phyloP scores from a whole-genome alignment of 176 grass and related monocot species.

The Zea mays region DNA sequence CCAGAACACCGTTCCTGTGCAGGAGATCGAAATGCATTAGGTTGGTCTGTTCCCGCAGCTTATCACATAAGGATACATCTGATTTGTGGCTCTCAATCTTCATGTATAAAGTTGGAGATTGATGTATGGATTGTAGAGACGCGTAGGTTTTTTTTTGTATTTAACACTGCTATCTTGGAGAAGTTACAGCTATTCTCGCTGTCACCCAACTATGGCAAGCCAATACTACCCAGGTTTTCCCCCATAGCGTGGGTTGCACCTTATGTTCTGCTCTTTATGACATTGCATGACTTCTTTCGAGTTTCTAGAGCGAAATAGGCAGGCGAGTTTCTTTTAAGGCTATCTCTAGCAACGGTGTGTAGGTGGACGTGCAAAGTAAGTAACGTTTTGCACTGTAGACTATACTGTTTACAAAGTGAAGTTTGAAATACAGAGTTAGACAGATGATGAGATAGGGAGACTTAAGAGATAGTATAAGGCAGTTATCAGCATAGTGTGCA shows the following conservation, averaged over 20 bases:
- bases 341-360: too few relatives aligned
- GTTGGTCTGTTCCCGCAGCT: neutral
- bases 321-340: neutral
- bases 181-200: conserved; percentile 47
- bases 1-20: conserved; percentile 29
- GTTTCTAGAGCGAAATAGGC: conserved; percentile 1
- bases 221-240: conserved; percentile 24
- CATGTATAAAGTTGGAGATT: conserved; percentile 44
- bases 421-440: too few relatives aligned
- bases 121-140: conserved; percentile 41
- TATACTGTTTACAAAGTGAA: too few relatives aligned
- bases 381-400: neutral
- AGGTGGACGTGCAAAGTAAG: too few relatives aligned
- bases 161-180: conserved; percentile 4
- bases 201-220: conserved; percentile 36
- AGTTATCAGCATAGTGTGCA: too few relatives aligned
- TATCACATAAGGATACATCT: conserved; percentile 20
- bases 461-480: too few relatives aligned
- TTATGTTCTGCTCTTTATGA: neutral
- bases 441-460: too few relatives aligned
- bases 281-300: neutral
- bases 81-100: neutral
- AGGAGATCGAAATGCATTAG: conserved; percentile 49
- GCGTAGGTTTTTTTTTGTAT: neutral
- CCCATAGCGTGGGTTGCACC: neutral